Evolutionary conservation across 78 protist genomes (phyloP).

Genomic region (Polysphondylium violaceum): DNA sequence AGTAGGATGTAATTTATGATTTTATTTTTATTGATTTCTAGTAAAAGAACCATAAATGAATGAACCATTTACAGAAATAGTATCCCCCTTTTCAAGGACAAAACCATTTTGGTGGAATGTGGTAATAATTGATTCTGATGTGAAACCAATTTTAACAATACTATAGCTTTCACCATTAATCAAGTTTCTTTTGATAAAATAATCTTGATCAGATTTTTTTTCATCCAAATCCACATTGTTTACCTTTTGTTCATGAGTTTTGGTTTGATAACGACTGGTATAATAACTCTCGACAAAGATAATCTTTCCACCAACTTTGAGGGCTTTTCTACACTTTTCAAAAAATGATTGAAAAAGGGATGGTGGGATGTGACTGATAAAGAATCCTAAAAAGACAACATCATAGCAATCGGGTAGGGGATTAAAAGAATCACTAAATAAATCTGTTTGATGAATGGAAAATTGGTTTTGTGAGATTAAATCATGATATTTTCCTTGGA

Average conservation of each 20-base stretch:
- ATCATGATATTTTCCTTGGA: not conserved
- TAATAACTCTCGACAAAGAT: constrained; percentile 31
- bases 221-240: not conserved
- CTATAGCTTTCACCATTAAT: constrained; percentile 14
- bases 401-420: constrained; percentile 18
- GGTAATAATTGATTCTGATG: constrained; percentile 19
- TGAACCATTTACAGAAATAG: constrained; percentile 10
- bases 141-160: constrained; percentile 45
- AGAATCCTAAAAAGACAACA: constrained; percentile 56
- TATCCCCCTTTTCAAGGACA: constrained; percentile 18
- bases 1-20: no score
- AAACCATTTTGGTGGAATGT: constrained; percentile 6
- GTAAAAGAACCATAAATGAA: constrained; percentile 43
- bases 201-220: constrained; percentile 7
- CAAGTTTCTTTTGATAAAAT: constrained; percentile 25
- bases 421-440: constrained; percentile 25
- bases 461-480: not conserved
- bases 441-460: constrained; percentile 15
- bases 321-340: not conserved
- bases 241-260: constrained; percentile 13
- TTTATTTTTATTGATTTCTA: no score
- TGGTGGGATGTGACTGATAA: constrained; percentile 50
- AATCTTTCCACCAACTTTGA: constrained; percentile 28
- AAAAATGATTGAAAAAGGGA: constrained; percentile 22
- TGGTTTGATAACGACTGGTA: not conserved